Percentiles rank a stretch among this genome's conserved stretches.
Evolutionary conservation across 106 monocot genomes (phyloP).

Genomic region (Amphibolis antarctica): DNA sequence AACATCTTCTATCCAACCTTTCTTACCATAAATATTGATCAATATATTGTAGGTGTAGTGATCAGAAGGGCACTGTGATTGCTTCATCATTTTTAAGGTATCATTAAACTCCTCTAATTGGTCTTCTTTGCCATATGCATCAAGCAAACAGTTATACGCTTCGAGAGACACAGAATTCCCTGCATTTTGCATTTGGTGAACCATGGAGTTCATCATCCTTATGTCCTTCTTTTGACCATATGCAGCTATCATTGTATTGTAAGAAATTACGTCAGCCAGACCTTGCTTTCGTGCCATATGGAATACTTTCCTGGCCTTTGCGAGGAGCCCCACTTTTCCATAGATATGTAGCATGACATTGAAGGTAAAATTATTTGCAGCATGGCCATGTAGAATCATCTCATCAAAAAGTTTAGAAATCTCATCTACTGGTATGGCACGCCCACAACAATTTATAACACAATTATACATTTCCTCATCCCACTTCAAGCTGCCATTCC

Average conservation of each 20-base stretch:
- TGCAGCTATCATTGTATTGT: constrained; percentile 79
- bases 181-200: constrained; percentile 54
- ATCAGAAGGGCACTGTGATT: constrained; percentile 51
- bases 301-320: constrained; percentile 55
- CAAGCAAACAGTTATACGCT: constrained; percentile 80
- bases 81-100: constrained; percentile 66
- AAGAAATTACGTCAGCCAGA: constrained; percentile 68
- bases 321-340: constrained; percentile 66
- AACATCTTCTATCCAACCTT: constrained; percentile 92
- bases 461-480: constrained; percentile 92
- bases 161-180: constrained; percentile 68
- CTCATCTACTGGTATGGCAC: constrained; percentile 80
- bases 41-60: constrained; percentile 96
- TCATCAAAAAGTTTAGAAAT: constrained; percentile 78
- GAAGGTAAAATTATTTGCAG: constrained; percentile 57
- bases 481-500: constrained; percentile 32
- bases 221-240: constrained; percentile 56
- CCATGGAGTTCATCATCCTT: constrained; percentile 37
- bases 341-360: constrained; percentile 81
- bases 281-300: constrained; percentile 60
- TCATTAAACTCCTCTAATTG: constrained; percentile 55
- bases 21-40: constrained; percentile 94
- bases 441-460: constrained; percentile 83
- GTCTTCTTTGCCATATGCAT: constrained; percentile 81
- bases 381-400: constrained; percentile 49